Evolutionary conservation across 192 early-diverging fungal genomes (phyloP).

Genomic region (Coemansia aciculifera): DNA sequence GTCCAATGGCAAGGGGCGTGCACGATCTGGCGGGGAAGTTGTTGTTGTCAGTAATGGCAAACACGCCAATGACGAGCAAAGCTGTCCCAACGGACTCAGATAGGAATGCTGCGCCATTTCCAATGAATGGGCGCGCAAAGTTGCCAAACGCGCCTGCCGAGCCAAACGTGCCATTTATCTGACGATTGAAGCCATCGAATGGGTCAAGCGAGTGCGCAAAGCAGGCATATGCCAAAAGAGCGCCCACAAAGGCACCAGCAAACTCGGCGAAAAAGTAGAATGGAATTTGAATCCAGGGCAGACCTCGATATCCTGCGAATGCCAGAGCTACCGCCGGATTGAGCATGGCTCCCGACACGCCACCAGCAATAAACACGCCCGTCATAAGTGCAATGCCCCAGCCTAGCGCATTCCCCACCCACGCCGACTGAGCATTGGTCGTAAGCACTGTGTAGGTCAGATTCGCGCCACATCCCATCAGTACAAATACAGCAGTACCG

Average conservation of each 20-base stretch:
- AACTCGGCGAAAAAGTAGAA: constrained; percentile 57
- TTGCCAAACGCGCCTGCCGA: constrained; percentile 54
- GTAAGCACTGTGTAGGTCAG: constrained; percentile 45
- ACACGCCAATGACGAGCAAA: constrained; percentile 60
- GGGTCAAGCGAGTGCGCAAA: constrained; percentile 52
- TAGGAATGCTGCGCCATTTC: constrained; percentile 51
- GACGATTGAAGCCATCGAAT: constrained; percentile 50
- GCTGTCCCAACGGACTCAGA: constrained; percentile 66
- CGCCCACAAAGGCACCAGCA: constrained; percentile 57
- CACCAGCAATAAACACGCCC: constrained; percentile 48
- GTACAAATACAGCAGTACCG: constrained; percentile 50
- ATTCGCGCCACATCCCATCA: constrained; percentile 51
- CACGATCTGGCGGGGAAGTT: constrained; percentile 56
- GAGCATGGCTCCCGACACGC: constrained; percentile 53
- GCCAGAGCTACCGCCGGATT: constrained; percentile 56
- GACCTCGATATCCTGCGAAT: constrained; percentile 51
- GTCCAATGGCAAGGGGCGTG: constrained; percentile 60
- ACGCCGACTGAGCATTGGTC: constrained; percentile 53
- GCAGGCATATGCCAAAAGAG: constrained; percentile 48
- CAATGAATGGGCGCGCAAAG: constrained; percentile 54
- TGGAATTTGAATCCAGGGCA: constrained; percentile 58
- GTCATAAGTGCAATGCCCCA: constrained; percentile 56
- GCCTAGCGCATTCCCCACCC: constrained; percentile 54
- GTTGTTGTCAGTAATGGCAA: constrained; percentile 60
- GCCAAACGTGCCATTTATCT: constrained; percentile 35